These are phyloP conservation scores for Taiozyma onychis DNA, from an alignment of 1,139 yeast genomes.

Conservation along the genomic window DNA sequence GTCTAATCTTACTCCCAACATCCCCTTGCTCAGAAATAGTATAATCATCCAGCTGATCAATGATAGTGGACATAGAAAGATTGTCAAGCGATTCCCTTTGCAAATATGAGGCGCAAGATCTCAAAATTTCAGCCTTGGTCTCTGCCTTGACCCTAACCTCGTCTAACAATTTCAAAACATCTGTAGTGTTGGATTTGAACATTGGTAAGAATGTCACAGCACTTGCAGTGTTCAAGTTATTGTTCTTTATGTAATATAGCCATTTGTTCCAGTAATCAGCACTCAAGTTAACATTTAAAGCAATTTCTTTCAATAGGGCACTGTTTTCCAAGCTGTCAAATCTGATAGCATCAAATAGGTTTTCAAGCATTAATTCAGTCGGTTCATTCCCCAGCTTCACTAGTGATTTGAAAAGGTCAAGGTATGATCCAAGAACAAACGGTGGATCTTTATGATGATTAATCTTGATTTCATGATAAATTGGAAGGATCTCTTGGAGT, in stretches of 20 bases:
- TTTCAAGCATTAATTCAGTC: constrained; percentile 4
- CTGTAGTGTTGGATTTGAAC: constrained; percentile 6
- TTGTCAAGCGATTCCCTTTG: not conserved
- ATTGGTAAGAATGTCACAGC: constrained; percentile 12
- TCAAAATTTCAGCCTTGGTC: constrained; percentile 14
- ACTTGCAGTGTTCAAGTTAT: constrained; percentile 16
- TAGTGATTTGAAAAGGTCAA: constrained; percentile 12
- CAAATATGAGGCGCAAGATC: constrained; percentile 13
- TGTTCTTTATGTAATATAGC: constrained; percentile 18
- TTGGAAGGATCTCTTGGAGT: constrained; percentile 3
- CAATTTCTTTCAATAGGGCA: constrained; percentile 5
- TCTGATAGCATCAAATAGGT: constrained; percentile 19
- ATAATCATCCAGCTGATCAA: constrained; percentile 49
- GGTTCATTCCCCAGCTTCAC: constrained; percentile 1
- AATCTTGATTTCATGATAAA: constrained; percentile 10
- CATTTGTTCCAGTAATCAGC: constrained; percentile 14
- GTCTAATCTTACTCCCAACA: constrained; percentile 70
- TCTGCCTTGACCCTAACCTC: constrained; percentile 12
- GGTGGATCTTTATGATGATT: constrained; percentile 21
- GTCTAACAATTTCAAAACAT: constrained; percentile 11
- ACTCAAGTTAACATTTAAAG: constrained; percentile 9
- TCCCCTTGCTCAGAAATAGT: constrained; percentile 69
- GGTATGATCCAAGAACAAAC: constrained; percentile 14
- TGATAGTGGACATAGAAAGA: constrained; percentile 7
- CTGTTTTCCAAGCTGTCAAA: constrained; percentile 10